Base-by-base conservation (phyloP, 192 early-diverging fungal genomes). In the Geranomyces michiganensis region DNA sequence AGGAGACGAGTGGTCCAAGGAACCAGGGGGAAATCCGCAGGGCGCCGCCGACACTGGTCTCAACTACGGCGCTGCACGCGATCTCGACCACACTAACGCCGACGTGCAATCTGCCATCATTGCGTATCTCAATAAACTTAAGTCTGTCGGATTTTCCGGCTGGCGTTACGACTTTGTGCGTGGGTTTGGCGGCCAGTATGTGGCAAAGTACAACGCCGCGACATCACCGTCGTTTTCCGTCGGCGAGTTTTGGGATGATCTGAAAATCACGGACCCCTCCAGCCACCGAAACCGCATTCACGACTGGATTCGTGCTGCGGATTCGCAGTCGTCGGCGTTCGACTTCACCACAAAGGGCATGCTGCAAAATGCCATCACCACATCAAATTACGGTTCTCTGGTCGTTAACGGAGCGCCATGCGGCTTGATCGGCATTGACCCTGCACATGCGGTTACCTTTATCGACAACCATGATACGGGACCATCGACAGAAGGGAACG, bases 401-500 rank as follows among this genome's bases (percentile, higher is more conserved):
- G 30, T 29, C 12, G 9, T 32, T 13, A 63, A 30, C 17, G 56
- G 56, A 0, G 5, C 24, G 2, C 67, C 56, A 24, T 1, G 1
- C 22, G 67, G 67, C 0, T 17, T 69, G 8, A 69, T 69, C 30
- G 67, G 67, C 10, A 63, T 41, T 7, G 33, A 22, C 1, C 67
- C 67, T 1, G 30, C 14, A 5, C 56, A 62, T 0, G 36, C 67
- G 29, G 55, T 69, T 13, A 69, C 67, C 1, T 59, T 69, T 29
- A 59, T 56, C 32, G 67, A 69, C 36, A 69, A 69, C 30, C 67
- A 69, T 30, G 67, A 69, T 22, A 69, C 67, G 48, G 67, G 67
- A 12, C 27, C 48, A n/a, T 63, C 56, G 21, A 26, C 31, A 10
- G 27, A 21, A 17, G 48, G 48, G 0, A 29, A 22, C 27, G 46